Percentiles rank a stretch among this genome's conserved stretches.
These are phyloP conservation scores for Alectoria sarmentosa DNA, from an alignment of 495 filamentous ascomycete species.

Conservation along the genomic window DNA sequence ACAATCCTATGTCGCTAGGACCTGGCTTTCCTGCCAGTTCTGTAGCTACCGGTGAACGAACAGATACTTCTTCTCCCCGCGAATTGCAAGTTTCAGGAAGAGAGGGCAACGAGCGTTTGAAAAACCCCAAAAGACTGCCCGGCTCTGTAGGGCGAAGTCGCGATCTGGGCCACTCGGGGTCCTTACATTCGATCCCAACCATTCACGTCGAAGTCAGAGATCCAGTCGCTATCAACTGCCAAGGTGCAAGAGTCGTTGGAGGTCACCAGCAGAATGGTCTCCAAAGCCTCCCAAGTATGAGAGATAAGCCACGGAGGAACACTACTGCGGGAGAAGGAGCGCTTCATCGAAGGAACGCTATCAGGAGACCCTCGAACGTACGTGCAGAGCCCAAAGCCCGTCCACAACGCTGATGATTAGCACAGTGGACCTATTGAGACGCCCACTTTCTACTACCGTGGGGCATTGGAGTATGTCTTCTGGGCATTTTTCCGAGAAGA, in stretches of 20 bases:
- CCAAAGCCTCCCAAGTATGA: not conserved
- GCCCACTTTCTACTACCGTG: no score
- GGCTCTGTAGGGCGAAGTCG: not conserved
- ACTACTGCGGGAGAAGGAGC: not conserved
- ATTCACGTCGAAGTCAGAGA: not conserved
- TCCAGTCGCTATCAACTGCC: not conserved
- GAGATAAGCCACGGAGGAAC: not conserved
- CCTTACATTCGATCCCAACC: not conserved
- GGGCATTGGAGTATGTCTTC: no score
- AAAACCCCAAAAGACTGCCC: not conserved
- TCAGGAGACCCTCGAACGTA: not conserved
- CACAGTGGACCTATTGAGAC: not conserved
- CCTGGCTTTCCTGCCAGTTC: not conserved
- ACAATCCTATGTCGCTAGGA: not conserved
- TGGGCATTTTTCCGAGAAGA: not conserved
- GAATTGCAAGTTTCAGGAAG: not conserved
- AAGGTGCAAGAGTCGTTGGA: not conserved
- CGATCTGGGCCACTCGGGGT: not conserved
- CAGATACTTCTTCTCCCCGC: not conserved
- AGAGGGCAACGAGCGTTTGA: not conserved
- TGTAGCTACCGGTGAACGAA: not conserved
- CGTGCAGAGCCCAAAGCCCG: not conserved
- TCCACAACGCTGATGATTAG: not conserved
- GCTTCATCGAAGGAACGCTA: constrained; percentile 2
- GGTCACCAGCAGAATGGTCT: not conserved